Evolutionary conservation across 2,329 filamentous ascomycete species (phyloP).

Genomic region (Aureobasidium pullulans): DNA sequence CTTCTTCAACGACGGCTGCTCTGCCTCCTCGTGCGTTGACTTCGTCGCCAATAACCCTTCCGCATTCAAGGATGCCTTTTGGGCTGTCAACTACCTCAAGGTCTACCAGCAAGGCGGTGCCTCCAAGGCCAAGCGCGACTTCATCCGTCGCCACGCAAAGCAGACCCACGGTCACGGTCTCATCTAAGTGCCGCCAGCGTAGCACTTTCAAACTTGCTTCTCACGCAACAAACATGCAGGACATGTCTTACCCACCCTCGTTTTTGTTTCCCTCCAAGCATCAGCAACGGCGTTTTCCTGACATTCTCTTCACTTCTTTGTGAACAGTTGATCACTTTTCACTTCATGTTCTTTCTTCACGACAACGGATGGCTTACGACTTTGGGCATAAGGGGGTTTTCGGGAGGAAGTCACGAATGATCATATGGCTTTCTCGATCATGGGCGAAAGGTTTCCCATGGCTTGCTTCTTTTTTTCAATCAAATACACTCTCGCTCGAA

Average conservation of each 20-base stretch:
- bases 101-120: slow-evolving; percentile 17
- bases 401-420: no score
- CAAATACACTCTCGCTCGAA: neutral
- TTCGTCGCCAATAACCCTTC: slow-evolving; percentile 20
- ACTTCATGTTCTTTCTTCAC: slow-evolving; percentile 3
- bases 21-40: slow-evolving; percentile 16
- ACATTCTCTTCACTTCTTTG: neutral
- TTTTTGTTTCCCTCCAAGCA: neutral
- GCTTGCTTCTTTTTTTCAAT: neutral
- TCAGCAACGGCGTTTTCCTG: neutral
- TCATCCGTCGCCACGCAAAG: slow-evolving; percentile 8
- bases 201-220: neutral
- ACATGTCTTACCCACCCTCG: neutral
- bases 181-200: neutral
- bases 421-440: neutral
- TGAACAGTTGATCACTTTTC: neutral
- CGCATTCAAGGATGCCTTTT: slow-evolving; percentile 19
- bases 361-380: neutral
- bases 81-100: slow-evolving; percentile 20
- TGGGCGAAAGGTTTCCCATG: neutral
- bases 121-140: slow-evolving; percentile 11
- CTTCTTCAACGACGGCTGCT: slow-evolving; percentile 14
- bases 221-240: neutral
- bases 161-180: neutral
- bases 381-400: neutral